phyloP scores from a whole-genome alignment of 2,329 filamentous ascomycete genomes.

The Calycina herbarum region DNA sequence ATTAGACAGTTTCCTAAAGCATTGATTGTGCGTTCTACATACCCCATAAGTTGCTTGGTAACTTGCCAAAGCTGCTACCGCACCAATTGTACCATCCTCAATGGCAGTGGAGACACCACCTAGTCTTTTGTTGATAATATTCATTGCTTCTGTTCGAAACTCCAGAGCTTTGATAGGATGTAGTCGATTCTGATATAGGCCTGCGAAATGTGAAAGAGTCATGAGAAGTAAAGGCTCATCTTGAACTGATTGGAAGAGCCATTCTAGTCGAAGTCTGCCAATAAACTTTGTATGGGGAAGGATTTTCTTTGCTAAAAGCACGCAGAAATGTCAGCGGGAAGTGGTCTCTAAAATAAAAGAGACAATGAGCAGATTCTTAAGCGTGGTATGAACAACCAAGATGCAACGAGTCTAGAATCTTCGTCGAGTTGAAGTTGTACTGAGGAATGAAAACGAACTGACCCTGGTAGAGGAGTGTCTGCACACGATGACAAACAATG shows the following conservation, averaged over 20 bases:
- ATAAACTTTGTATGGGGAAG: conserved; percentile 5
- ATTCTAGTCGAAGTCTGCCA: conserved; percentile 20
- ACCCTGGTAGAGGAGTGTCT: background rate
- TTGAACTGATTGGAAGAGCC: conserved; percentile 21
- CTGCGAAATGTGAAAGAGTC: conserved; percentile 24
- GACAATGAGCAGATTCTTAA: no score
- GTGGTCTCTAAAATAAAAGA: no score
- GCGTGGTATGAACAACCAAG: no score
- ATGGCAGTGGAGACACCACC: conserved; percentile 12
- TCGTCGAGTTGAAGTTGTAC: background rate
- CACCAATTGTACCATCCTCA: conserved; percentile 18
- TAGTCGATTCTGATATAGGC: conserved; percentile 18
- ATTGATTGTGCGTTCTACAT: background rate
- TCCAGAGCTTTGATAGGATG: conserved; percentile 21
- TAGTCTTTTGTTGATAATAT: conserved; percentile 21
- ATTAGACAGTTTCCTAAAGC: no score
- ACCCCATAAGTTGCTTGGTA: conserved; percentile 18
- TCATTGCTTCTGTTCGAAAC: conserved; percentile 22
- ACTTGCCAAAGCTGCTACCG: conserved; percentile 23
- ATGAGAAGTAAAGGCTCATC: conserved; percentile 22
- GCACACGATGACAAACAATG: background rate
- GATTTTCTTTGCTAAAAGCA: no score
- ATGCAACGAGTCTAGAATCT: no score
- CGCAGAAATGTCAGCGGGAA: no score
- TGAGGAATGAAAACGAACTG: background rate